Percentiles rank a stretch among this genome's conserved stretches.
These are phyloP conservation scores for Colletotrichum horii DNA, from an alignment of 2,329 filamentous ascomycete genomes.

Conservation along the genomic window DNA sequence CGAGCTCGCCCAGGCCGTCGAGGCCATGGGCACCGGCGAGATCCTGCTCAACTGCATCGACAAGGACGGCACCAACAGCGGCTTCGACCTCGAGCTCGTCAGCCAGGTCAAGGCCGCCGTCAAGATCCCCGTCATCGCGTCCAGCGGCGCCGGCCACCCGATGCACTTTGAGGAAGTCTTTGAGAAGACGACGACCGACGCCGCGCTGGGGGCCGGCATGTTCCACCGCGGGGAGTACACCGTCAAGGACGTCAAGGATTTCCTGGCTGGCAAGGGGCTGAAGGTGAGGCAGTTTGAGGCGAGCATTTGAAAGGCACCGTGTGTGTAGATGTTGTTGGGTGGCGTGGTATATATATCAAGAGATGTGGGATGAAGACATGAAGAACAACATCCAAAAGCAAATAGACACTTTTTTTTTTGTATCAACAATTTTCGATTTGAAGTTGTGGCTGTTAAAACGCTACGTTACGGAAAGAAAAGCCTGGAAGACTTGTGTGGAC, in stretches of 20 bases:
- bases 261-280: slow-evolving; percentile 73
- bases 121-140: slow-evolving; percentile 93
- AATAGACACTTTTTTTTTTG: background rate
- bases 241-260: slow-evolving; percentile 90
- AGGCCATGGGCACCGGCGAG: slow-evolving; percentile 95
- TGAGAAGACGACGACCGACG: slow-evolving; percentile 82
- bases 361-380: background rate
- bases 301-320: slow-evolving; percentile 31
- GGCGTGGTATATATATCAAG: background rate
- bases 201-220: slow-evolving; percentile 94
- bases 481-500: background rate
- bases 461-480: slow-evolving; percentile 12
- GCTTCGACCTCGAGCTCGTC: slow-evolving; percentile 94
- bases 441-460: background rate
- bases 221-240: slow-evolving; percentile 97
- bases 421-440: background rate
- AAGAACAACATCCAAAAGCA: background rate
- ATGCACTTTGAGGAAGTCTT: slow-evolving; percentile 93
- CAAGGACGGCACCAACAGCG: slow-evolving; percentile 91
- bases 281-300: slow-evolving; percentile 74
- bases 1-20: slow-evolving; percentile 85
- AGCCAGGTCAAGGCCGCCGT: slow-evolving; percentile 85
- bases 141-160: slow-evolving; percentile 88
- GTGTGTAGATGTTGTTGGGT: background rate
- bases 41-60: slow-evolving; percentile 98